Conservation (phyloP, 1,284 basidiomycete genomes). For the Spongiforma sp. region DNA sequence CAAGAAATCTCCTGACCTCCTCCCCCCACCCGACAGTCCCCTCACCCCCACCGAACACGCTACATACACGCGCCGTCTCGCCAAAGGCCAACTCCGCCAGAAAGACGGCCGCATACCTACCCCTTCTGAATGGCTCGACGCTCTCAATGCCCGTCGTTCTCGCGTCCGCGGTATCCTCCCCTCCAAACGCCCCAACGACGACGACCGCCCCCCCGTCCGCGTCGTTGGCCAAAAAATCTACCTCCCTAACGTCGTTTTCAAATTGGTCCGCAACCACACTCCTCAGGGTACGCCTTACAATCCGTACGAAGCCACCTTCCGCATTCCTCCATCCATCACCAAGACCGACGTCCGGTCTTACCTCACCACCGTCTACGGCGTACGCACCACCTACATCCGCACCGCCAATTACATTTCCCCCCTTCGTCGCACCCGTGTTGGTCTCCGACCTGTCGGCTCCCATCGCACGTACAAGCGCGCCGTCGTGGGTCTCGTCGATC, state of each 20-base stretch:
- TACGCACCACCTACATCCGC: slow-evolving; percentile 90
- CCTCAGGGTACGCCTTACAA: slow-evolving; percentile 84
- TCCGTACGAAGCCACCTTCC: slow-evolving; percentile 94
- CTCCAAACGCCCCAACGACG: slow-evolving; percentile 10
- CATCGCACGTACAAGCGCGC: slow-evolving; percentile 84
- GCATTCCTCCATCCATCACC: slow-evolving; percentile 83
- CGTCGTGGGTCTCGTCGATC: slow-evolving; percentile 86
- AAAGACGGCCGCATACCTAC: slow-evolving; percentile 48
- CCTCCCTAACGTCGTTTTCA: slow-evolving; percentile 87
- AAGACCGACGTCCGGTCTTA: slow-evolving; percentile 93
- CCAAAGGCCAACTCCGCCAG: slow-evolving; percentile 54
- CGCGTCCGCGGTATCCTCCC: slow-evolving; percentile 68
- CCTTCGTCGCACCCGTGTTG: slow-evolving; percentile 44
- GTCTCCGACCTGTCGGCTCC: slow-evolving; percentile 38
- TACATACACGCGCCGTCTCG: slow-evolving; percentile 60
- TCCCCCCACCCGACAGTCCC: slow-evolving; percentile 51
- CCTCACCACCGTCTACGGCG: slow-evolving; percentile 82
- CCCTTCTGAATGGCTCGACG: slow-evolving; percentile 60
- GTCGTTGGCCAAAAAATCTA: slow-evolving; percentile 85
- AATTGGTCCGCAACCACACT: slow-evolving; percentile 86
- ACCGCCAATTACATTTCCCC: slow-evolving; percentile 86
- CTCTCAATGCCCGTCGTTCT: slow-evolving; percentile 58
- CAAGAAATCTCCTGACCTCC: slow-evolving; percentile 48
- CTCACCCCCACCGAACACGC: slow-evolving; percentile 67
- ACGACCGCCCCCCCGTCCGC: slow-evolving; percentile 43